These are phyloP conservation scores for Penicillium sp. DNA, from an alignment of 2,329 filamentous ascomycete genomes.

Conservation along the genomic window DNA sequence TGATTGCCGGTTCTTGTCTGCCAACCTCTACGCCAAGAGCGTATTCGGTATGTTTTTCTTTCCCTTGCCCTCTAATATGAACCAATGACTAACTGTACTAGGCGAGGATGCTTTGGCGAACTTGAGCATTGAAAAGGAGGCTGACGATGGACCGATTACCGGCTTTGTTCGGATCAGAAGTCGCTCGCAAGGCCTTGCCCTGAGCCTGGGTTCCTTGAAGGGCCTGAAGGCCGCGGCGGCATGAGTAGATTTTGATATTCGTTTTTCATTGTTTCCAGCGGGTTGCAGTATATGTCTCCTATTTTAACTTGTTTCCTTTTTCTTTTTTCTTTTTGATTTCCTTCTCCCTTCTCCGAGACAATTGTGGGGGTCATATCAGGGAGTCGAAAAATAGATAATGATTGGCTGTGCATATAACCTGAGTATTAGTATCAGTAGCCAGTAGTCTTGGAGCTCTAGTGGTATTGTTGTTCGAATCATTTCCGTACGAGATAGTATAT, in stretches of 20 bases:
- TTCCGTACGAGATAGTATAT: background rate
- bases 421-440: background rate
- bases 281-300: slow-evolving; percentile 31
- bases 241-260: slow-evolving; percentile 31
- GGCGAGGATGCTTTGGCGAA: slow-evolving; percentile 98
- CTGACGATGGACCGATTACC: slow-evolving; percentile 90
- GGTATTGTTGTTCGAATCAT: too few relatives aligned
- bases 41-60: slow-evolving; percentile 79
- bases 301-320: slow-evolving; percentile 14
- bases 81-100: slow-evolving; percentile 45
- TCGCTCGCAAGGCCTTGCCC: slow-evolving; percentile 88
- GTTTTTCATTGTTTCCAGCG: slow-evolving; percentile 24
- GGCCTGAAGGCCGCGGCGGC: slow-evolving; percentile 73
- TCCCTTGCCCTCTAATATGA: background rate
- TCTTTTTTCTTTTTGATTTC: slow-evolving; percentile 10
- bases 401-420: background rate
- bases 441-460: background rate
- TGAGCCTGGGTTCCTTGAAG: slow-evolving; percentile 92
- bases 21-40: slow-evolving; percentile 92
- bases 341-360: slow-evolving; percentile 19
- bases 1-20: slow-evolving; percentile 96
- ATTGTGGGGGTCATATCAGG: slow-evolving; percentile 30
- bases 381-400: slow-evolving; percentile 29
- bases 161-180: slow-evolving; percentile 98
- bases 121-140: slow-evolving; percentile 95